Evolutionary conservation across 2,329 filamentous ascomycete genomes (phyloP).

Genomic region (Colletotrichum sublineola): DNA sequence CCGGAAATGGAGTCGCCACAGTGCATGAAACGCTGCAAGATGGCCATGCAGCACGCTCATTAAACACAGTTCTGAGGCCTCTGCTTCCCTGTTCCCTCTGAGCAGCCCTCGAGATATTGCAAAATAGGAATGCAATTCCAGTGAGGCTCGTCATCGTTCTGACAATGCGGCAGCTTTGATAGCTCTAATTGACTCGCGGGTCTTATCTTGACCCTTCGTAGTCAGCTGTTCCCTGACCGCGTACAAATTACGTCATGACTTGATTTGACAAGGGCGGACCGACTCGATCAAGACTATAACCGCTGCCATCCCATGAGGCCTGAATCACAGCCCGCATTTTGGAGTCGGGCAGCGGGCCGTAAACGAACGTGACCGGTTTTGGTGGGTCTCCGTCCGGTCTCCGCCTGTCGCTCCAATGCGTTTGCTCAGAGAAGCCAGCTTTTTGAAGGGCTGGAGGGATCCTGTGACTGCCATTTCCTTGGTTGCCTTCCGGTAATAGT

Average conservation of each 20-base stretch:
- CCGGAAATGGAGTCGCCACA: constrained; percentile 23
- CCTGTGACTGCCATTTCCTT: constrained; percentile 25
- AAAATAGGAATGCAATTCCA: background rate
- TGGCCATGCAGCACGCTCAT: constrained; percentile 12
- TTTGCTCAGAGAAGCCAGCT: constrained; percentile 5
- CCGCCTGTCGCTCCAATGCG: constrained; percentile 24
- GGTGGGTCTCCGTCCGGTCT: constrained; percentile 29
- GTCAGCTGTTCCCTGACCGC: constrained; percentile 32
- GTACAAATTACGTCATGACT: constrained; percentile 38
- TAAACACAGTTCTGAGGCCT: background rate
- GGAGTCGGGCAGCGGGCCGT: constrained; percentile 31
- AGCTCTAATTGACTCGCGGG: background rate
- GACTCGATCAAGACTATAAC: constrained; percentile 19
- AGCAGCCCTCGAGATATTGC: too few species aligned
- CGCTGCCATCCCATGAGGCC: constrained; percentile 38
- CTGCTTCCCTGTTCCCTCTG: background rate
- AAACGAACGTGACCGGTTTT: constrained; percentile 35
- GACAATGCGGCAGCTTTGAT: background rate
- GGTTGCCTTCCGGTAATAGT: background rate
- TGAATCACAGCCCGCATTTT: constrained; percentile 34
- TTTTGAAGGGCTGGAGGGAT: constrained; percentile 6
- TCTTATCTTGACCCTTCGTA: constrained; percentile 17
- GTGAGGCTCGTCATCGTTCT: background rate
- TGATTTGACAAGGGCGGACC: constrained; percentile 32
- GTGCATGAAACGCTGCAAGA: constrained; percentile 39